These are phyloP conservation scores for Firmiana major DNA, from an alignment of 345 rosid genomes.

Conservation along the genomic window DNA sequence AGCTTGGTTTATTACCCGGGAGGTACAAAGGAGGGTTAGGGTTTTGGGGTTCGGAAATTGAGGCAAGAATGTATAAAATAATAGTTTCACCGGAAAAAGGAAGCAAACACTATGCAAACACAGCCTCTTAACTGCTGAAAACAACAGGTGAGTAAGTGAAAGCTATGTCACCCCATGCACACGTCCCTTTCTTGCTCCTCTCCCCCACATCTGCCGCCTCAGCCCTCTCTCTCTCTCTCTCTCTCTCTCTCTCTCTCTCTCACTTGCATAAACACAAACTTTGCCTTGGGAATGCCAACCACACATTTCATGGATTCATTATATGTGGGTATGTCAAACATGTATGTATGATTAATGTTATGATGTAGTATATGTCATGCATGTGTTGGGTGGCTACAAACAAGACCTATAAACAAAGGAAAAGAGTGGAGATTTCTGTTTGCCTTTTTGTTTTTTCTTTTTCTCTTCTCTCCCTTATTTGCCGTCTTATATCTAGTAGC, in stretches of 20 bases:
- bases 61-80: slow-evolving; percentile 14
- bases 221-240: slow-evolving; percentile 19
- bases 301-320: not conserved
- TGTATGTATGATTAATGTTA: not conserved
- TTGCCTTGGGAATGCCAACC: slow-evolving; percentile 41
- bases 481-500: not conserved
- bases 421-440: slow-evolving; percentile 12
- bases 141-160: slow-evolving; percentile 43
- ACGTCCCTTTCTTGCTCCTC: slow-evolving; percentile 49
- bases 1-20: slow-evolving; percentile 30
- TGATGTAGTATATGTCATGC: not conserved
- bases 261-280: not conserved
- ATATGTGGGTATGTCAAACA: not conserved
- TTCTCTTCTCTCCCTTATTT: slow-evolving; percentile 4
- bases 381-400: slow-evolving; percentile 13
- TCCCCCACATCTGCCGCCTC: slow-evolving; percentile 51
- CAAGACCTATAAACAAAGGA: slow-evolving; percentile 20
- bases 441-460: not conserved
- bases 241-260: slow-evolving; percentile 22
- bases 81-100: not conserved
- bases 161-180: slow-evolving; percentile 47
- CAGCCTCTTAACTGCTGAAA: slow-evolving; percentile 40
- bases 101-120: slow-evolving; percentile 18
- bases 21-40: slow-evolving; percentile 23
- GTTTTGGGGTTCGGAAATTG: slow-evolving; percentile 45